Evolutionary conservation across 2,329 filamentous ascomycete genomes (phyloP).

Genomic region (Colletotrichum theobromicola): DNA sequence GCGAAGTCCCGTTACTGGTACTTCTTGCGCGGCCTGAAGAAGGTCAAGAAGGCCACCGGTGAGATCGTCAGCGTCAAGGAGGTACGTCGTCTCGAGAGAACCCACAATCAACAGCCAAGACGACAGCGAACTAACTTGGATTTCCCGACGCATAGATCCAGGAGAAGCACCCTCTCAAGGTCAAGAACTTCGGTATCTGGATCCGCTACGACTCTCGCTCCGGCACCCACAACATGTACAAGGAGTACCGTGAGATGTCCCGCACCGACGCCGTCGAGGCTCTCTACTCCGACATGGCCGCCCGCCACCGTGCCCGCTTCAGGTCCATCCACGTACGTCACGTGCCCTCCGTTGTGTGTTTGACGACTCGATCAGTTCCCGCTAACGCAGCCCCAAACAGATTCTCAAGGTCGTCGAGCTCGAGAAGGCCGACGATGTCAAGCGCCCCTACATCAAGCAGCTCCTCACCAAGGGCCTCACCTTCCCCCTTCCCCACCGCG

Average conservation of each 20-base stretch:
- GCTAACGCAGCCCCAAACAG: constrained; percentile 48
- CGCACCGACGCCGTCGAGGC: constrained; percentile 94
- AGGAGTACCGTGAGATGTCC: constrained; percentile 99
- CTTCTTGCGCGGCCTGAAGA: constrained; percentile 98
- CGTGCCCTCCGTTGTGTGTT: not conserved
- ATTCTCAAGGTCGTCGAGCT: constrained; percentile 98
- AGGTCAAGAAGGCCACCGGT: constrained; percentile 99
- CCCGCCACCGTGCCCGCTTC: constrained; percentile 97
- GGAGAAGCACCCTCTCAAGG: constrained; percentile 99
- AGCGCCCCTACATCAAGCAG: constrained; percentile 99
- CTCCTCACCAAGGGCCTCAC: constrained; percentile 92
- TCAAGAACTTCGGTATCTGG: constrained; percentile 99
- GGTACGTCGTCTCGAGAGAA: constrained; percentile 65
- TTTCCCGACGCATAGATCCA: constrained; percentile 64
- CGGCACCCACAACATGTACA: constrained; percentile 99
- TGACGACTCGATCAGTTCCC: not conserved
- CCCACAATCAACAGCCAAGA: not conserved
- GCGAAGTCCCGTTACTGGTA: constrained; percentile 99
- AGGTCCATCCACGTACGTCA: constrained; percentile 92
- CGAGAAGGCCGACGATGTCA: constrained; percentile 92
- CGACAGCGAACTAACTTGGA: not conserved
- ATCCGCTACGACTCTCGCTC: constrained; percentile 99
- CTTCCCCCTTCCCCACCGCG: constrained; percentile 98
- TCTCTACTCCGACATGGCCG: constrained; percentile 99
- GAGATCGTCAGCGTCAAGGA: constrained; percentile 98